Base-by-base conservation (phyloP, 345 rosid genomes). In the Populus simonii region DNA sequence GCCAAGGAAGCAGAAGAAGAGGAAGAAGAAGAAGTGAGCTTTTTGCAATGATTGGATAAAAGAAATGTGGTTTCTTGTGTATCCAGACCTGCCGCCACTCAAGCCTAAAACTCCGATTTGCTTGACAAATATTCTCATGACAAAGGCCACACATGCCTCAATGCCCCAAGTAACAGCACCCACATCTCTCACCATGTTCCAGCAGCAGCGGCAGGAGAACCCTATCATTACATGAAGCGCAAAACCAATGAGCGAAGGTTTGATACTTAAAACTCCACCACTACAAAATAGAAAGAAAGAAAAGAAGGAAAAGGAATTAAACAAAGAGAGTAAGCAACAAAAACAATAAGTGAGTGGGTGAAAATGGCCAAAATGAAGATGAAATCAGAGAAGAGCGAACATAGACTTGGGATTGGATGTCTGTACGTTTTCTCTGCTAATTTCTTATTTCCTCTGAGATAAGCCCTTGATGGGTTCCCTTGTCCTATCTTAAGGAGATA, bases 11-110 rank as follows among this genome's bases (percentile, higher is more conserved):
- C 61, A 63, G 71, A 55, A 35, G 66, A 72, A 27, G 72, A 70
- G 38, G 71, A 73, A 18, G 57, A 65, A 55, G 74, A 72, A 73
- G 73, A 69, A 43, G 47, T 43, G 72, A 79, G 78, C 33, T 68
- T 70, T 79, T 45, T 23, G 51, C 57, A 74, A 68, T 6, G n/a
- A 43, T 18, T 57, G 68, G 69, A 76, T 11, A 35, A 39, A 49
- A 68, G 74, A 76, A 36, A 68, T 76, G 39, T 36, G 23, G 38
- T 76, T 68, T 41, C 72, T 70, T 39, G 74, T 11, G 55, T 12
- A 27, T 35, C 68, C 69, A 61, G 55, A 35, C 66, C 66, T 36
- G 33, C 53, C 39, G 51, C 61, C 62, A 43, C 20, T 8, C 15
- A 68, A 74, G 16, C 38, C 33, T 6, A 66, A 29, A 59, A 74